These are phyloP conservation scores for Pholiota conissans DNA, from an alignment of 768 basidiomycete species.

Conservation along the genomic window DNA sequence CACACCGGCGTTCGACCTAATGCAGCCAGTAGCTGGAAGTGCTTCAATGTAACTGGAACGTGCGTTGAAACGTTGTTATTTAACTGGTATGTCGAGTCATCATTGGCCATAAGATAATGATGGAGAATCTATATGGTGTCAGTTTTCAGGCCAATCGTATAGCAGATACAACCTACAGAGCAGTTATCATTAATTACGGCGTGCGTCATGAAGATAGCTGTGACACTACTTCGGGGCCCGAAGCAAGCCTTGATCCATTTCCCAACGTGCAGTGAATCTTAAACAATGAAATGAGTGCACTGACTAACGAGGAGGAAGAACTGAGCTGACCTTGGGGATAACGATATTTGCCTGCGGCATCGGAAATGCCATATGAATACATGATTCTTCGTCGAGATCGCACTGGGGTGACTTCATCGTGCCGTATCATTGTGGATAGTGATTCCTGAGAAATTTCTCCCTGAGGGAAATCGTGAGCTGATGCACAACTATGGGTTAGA, in stretches of 20 bases:
- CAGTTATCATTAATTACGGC: conserved; percentile 68
- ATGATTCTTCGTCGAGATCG: conserved; percentile 55
- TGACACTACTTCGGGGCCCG: conserved; percentile 54
- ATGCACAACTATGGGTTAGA: background rate
- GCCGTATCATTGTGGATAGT: conserved; percentile 69
- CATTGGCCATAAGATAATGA: conserved; percentile 37
- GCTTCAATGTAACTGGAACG: conserved; percentile 74
- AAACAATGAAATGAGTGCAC: background rate
- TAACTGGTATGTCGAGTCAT: conserved; percentile 58
- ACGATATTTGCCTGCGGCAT: conserved; percentile 50
- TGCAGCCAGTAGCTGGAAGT: conserved; percentile 72
- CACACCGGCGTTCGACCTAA: conserved; percentile 63
- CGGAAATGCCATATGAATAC: conserved; percentile 42
- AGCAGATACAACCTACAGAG: conserved; percentile 30
- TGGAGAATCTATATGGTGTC: conserved; percentile 42
- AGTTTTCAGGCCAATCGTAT: background rate
- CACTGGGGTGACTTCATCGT: conserved; percentile 64
- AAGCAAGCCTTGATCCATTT: conserved; percentile 60
- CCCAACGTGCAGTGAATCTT: conserved; percentile 60
- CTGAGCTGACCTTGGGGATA: conserved; percentile 53
- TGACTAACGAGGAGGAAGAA: background rate
- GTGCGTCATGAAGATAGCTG: conserved; percentile 72
- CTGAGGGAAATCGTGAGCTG: conserved; percentile 30
- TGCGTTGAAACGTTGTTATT: conserved; percentile 68
- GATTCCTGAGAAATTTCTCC: conserved; percentile 75